These are phyloP conservation scores for Neoscytalidium dimidiatum DNA, from an alignment of 2,329 filamentous ascomycete genomes.

Conservation along the genomic window DNA sequence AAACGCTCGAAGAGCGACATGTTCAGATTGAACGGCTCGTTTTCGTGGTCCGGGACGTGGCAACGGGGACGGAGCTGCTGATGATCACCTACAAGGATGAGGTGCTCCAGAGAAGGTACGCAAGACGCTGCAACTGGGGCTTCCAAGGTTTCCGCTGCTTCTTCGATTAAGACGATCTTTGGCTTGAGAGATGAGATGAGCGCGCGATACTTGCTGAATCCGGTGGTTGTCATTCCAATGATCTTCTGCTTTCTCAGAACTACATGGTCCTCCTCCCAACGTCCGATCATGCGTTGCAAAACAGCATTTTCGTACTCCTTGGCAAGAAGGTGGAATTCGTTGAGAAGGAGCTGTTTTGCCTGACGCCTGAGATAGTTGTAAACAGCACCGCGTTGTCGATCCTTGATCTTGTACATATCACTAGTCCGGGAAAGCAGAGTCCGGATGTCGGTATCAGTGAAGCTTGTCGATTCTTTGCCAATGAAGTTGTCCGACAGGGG, in stretches of 20 bases:
- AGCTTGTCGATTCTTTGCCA: slow-evolving; percentile 27
- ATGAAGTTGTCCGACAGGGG: slow-evolving; percentile 44
- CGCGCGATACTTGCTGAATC: slow-evolving; percentile 75
- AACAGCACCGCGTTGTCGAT: slow-evolving; percentile 59
- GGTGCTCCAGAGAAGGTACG: slow-evolving; percentile 62
- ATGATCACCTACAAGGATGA: slow-evolving; percentile 77
- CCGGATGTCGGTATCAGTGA: slow-evolving; percentile 36
- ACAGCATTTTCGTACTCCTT: slow-evolving; percentile 53
- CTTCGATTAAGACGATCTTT: slow-evolving; percentile 72
- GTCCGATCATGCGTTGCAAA: slow-evolving; percentile 56
- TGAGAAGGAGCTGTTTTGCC: slow-evolving; percentile 51
- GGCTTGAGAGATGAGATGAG: slow-evolving; percentile 68
- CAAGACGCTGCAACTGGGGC: slow-evolving; percentile 62
- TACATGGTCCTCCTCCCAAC: slow-evolving; percentile 60
- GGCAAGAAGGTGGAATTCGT: slow-evolving; percentile 53
- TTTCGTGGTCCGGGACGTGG: slow-evolving; percentile 60
- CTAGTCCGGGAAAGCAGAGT: slow-evolving; percentile 39
- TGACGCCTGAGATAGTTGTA: slow-evolving; percentile 65
- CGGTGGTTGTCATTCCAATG: slow-evolving; percentile 75
- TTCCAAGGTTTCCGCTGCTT: slow-evolving; percentile 76
- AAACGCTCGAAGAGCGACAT: slow-evolving; percentile 80
- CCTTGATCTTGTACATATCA: slow-evolving; percentile 64
- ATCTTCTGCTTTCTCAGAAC: slow-evolving; percentile 63
- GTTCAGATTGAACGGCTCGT: slow-evolving; percentile 65
- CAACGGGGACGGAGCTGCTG: slow-evolving; percentile 74